Conservation (phyloP, 176 grass and related monocot species). For the Triticum dicoccoides region DNA sequence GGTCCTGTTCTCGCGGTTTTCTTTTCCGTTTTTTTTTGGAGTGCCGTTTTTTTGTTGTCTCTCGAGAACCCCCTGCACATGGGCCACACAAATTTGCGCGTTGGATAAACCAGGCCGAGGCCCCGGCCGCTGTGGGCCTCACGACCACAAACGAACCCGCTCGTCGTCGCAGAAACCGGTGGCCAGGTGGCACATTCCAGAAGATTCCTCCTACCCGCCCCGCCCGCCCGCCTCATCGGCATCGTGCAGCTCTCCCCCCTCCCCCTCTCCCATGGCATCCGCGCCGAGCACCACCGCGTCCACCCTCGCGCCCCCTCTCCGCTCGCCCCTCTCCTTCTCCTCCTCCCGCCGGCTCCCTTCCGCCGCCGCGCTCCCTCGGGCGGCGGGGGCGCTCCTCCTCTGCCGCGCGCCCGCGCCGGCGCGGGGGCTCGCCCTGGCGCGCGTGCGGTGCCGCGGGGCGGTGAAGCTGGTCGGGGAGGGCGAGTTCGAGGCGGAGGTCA, state of each 20-base stretch:
- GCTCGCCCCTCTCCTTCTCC: neutral
- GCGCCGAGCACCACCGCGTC: slow-evolving; percentile 37
- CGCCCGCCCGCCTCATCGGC: too few species aligned
- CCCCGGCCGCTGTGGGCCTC: too few species aligned
- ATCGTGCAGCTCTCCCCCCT: neutral
- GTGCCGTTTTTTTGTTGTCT: too few species aligned
- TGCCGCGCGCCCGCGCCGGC: neutral
- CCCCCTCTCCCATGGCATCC: slow-evolving; percentile 34
- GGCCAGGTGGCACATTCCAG: neutral
- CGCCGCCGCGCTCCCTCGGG: neutral
- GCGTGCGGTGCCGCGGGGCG: slow-evolving; percentile 58
- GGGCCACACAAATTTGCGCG: too few species aligned
- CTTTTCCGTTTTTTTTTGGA: too few species aligned
- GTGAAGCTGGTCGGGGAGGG: slow-evolving; percentile 48
- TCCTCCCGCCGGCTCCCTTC: neutral
- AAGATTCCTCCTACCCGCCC: too few species aligned
- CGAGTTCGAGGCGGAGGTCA: slow-evolving; percentile 71
- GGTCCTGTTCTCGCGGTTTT: too few species aligned
- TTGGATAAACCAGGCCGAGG: too few species aligned
- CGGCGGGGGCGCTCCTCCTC: neutral
- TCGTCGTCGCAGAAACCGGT: too few species aligned
- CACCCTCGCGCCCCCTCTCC: neutral
- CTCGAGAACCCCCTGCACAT: too few species aligned
- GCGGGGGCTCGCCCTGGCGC: neutral
- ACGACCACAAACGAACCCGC: too few species aligned